These are phyloP conservation scores for Neurospora sp. DNA, from an alignment of 495 filamentous ascomycete species.

Conservation along the genomic window DNA sequence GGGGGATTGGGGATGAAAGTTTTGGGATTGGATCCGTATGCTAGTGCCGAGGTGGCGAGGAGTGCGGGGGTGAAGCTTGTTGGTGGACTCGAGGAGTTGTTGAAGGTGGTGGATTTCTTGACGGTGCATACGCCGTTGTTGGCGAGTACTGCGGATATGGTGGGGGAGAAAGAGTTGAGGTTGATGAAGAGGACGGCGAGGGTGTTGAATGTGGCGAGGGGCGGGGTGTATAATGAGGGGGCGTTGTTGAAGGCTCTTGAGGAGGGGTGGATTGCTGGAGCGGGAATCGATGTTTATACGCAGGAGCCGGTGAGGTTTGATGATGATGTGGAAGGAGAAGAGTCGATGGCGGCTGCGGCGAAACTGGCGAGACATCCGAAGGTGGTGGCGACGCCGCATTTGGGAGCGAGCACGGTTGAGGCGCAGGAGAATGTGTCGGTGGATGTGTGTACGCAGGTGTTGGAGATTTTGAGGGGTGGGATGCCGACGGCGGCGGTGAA, in stretches of 20 bases:
- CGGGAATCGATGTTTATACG: slow-evolving; percentile 68
- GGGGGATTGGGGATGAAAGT: slow-evolving; percentile 61
- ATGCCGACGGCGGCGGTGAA: slow-evolving; percentile 64
- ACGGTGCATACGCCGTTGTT: slow-evolving; percentile 69
- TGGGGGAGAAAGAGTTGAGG: slow-evolving; percentile 48
- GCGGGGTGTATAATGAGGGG: slow-evolving; percentile 65
- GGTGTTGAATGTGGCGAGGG: slow-evolving; percentile 61
- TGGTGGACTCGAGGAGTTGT: slow-evolving; percentile 40
- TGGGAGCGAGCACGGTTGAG: slow-evolving; percentile 65
- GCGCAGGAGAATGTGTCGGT: slow-evolving; percentile 67
- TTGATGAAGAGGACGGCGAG: slow-evolving; percentile 57
- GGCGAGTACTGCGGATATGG: slow-evolving; percentile 57
- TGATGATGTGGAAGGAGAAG: slow-evolving; percentile 12
- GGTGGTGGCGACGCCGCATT: slow-evolving; percentile 61
- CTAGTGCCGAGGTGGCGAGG: slow-evolving; percentile 47
- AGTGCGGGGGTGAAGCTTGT: slow-evolving; percentile 48
- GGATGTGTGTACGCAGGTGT: slow-evolving; percentile 66
- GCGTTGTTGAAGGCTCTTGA: slow-evolving; percentile 59
- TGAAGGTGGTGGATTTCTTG: slow-evolving; percentile 56
- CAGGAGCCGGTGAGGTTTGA: slow-evolving; percentile 48
- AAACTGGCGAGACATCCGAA: slow-evolving; percentile 50
- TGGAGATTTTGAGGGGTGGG: slow-evolving; percentile 52
- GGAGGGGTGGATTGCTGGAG: slow-evolving; percentile 56
- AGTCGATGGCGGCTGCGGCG: slow-evolving; percentile 37
- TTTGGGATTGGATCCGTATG: slow-evolving; percentile 58